Conservation (phyloP, 208 protist species). For the Novymonas esmeraldas region DNA sequence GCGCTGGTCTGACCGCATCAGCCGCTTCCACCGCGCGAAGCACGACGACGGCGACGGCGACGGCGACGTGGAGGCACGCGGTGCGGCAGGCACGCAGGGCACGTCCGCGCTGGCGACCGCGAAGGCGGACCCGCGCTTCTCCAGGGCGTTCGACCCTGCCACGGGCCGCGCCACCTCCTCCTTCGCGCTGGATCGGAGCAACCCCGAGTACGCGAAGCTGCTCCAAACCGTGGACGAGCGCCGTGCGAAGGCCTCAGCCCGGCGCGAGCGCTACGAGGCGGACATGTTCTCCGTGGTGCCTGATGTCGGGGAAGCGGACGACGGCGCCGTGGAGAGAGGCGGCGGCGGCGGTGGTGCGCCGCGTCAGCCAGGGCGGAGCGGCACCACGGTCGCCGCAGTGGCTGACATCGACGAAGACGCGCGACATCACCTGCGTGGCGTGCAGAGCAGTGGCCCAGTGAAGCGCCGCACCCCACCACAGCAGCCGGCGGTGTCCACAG, state of each 20-base stretch:
- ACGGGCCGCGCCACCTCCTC: slow-evolving; percentile 41
- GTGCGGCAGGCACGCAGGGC: not conserved
- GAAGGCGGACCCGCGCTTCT: slow-evolving; percentile 76
- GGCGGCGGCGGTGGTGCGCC: not conserved
- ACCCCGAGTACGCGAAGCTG: slow-evolving; percentile 85
- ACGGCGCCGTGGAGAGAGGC: not conserved
- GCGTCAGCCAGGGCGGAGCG: not conserved
- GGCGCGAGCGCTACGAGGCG: slow-evolving; percentile 72
- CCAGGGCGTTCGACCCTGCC: slow-evolving; percentile 53
- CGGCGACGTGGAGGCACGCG: slow-evolving; percentile 1
- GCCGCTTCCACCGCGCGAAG: slow-evolving; percentile 67
- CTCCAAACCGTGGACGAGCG: slow-evolving; percentile 80
- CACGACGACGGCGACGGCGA: slow-evolving; percentile 22
- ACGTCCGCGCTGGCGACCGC: slow-evolving; percentile 41
- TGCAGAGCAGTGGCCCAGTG: slow-evolving; percentile 74
- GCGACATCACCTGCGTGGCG: slow-evolving; percentile 64
- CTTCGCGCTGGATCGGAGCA: slow-evolving; percentile 76
- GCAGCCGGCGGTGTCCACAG: slow-evolving; percentile 6
- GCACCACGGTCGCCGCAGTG: not conserved
- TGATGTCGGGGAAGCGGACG: slow-evolving; percentile 33
- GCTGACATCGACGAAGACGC: slow-evolving; percentile 47
- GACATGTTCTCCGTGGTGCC: slow-evolving; percentile 83
- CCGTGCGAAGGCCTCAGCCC: slow-evolving; percentile 62
- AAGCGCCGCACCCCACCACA: slow-evolving; percentile 9
- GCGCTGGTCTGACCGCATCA: slow-evolving; percentile 84